Evolutionary conservation across 441 rosid species (phyloP), one percentile per base, ranked within the genome.

Genomic region (Jatropha podagrica): DNA sequence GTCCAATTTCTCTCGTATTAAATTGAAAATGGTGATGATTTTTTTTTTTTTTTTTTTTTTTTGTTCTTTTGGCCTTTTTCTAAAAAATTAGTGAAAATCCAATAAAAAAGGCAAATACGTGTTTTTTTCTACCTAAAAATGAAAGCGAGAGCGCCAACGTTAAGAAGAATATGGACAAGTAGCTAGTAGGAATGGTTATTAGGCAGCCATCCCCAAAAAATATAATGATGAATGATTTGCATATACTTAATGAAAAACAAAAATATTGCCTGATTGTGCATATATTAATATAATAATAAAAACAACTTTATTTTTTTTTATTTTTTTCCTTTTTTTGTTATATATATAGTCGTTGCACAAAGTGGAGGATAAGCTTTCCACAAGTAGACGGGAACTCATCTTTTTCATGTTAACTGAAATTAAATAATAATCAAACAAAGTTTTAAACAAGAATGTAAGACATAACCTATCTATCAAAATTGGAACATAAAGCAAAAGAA

Each of bases 401-500:
- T 32, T n/a, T 32, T n/a, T 14, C 48, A 13, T 11, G 32, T 18
- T 26, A 38, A 40, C 56, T 42, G 42, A 59, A 68, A 37, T 52
- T 13, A 26, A 58, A 46, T 17, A 58, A 40, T 46, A 17, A 27
- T 14, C 59, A 15, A 2, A 10, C 14, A 37, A 75, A 58, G 32
- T 56, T 60, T 15, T 40, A 1, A 68, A 40, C 68, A 52, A 38
- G n/a, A 54, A 64, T 49, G 41, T 42, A 42, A 41, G 23, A 58
- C 37, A 38, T 55, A 42, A 72, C 23, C 41, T 18, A 54, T 61
- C 69, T 61, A 63, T 54, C 78, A 59, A 76, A 76, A 76, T 40
- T 38, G n/a, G 4, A 73, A 68, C 32, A 60, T 42, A 14, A 26
- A 38, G 55, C 46, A 10, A 23, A 17, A 4, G 5, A 46, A 27